Conservation (phyloP, 2,329 filamentous ascomycete genomes). For the Neobulgaria alba region DNA sequence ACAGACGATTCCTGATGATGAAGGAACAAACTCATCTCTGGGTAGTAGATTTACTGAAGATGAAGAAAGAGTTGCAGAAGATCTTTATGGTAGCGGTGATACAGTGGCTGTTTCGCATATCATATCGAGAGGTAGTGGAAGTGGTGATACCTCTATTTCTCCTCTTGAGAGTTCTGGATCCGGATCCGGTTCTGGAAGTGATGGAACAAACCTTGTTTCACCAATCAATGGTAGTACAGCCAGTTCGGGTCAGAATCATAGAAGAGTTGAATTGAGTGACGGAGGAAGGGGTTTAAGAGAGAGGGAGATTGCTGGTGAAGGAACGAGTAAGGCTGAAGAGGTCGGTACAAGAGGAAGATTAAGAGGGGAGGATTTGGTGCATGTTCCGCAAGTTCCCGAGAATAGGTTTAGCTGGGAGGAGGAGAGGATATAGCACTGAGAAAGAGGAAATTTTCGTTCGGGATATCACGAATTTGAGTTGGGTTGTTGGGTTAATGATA, state of each 20-base stretch:
- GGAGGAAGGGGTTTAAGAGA: constrained; percentile 10
- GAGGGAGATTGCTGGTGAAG: too few relatives aligned
- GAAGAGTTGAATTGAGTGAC: not conserved
- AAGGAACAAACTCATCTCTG: constrained; percentile 32
- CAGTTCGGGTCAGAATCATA: constrained; percentile 7
- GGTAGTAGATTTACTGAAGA: constrained; percentile 51
- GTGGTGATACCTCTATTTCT: too few relatives aligned
- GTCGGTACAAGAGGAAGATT: constrained; percentile 15
- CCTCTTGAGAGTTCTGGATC: too few relatives aligned
- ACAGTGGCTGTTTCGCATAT: constrained; percentile 7
- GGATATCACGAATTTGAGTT: too few relatives aligned
- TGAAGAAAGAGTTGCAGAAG: constrained; percentile 32
- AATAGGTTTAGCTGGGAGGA: constrained; percentile 23
- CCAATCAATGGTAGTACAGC: constrained; percentile 1
- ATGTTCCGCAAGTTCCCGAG: constrained; percentile 20
- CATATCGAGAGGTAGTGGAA: constrained; percentile 3
- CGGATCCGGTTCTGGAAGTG: constrained; percentile 3
- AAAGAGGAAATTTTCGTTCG: too few relatives aligned
- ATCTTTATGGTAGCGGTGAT: constrained; percentile 10
- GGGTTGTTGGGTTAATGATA: too few relatives aligned
- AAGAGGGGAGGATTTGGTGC: constrained; percentile 20
- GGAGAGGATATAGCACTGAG: constrained; percentile 17
- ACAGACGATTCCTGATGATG: constrained; percentile 15
- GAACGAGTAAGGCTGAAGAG: too few relatives aligned
- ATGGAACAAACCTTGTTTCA: constrained; percentile 2